A percentile compares a stretch with the other conserved stretches of the same genome.
These are phyloP conservation scores for Penicillium silybi DNA, from an alignment of 495 filamentous ascomycete species.

Conservation along the genomic window DNA sequence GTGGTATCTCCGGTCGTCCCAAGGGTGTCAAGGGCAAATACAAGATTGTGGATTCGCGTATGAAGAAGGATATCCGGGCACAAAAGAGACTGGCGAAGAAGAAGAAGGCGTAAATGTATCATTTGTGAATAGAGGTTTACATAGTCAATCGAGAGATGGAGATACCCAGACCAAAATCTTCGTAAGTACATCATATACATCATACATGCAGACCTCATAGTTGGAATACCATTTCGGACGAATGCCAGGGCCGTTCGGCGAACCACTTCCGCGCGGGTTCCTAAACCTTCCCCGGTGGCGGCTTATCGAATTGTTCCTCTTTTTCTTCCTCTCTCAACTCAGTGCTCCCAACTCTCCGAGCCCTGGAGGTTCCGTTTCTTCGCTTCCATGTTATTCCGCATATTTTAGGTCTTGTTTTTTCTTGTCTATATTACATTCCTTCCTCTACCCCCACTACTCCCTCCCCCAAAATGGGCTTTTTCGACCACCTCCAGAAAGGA, in stretches of 20 bases:
- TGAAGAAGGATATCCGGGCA: slow-evolving; percentile 97
- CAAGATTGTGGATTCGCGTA: slow-evolving; percentile 94
- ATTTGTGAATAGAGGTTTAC: slow-evolving; percentile 11
- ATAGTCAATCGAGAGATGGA: neutral
- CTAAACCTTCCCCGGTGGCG: slow-evolving; percentile 23
- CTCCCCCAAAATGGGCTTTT: slow-evolving; percentile 54
- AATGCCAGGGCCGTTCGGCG: no score
- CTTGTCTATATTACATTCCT: slow-evolving; percentile 10
- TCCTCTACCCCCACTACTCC: slow-evolving; percentile 2
- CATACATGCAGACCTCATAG: no score
- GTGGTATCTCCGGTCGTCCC: slow-evolving; percentile 73
- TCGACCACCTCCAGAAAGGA: slow-evolving; percentile 54
- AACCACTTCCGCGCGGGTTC: slow-evolving; percentile 12
- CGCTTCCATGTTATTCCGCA: slow-evolving; percentile 14
- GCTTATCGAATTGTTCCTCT: slow-evolving; percentile 25
- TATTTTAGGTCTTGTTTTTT: slow-evolving; percentile 11
- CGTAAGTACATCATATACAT: no score
- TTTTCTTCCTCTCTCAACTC: neutral
- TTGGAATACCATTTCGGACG: no score
- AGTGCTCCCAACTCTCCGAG: neutral
- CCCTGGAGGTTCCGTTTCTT: neutral
- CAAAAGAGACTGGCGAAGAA: slow-evolving; percentile 78
- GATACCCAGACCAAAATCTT: neutral
- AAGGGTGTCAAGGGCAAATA: slow-evolving; percentile 93
- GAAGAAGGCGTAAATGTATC: slow-evolving; percentile 43